These are phyloP conservation scores for Earliella scabrosa DNA, from an alignment of 1,284 basidiomycete genomes.

Conservation along the genomic window DNA sequence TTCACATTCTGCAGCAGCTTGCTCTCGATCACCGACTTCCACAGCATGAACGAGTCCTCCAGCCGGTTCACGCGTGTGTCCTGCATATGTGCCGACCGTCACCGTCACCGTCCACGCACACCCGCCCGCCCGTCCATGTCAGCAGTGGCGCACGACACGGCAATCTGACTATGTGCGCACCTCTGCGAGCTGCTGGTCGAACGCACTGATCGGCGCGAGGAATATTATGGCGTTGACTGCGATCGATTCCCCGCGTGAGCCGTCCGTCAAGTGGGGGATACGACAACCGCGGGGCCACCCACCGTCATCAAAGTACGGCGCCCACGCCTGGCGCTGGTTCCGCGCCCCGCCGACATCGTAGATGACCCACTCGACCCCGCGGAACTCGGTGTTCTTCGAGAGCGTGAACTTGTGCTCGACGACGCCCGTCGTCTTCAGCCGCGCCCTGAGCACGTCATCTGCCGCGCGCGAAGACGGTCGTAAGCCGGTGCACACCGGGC, in stretches of 20 bases:
- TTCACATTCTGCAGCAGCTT: constrained; percentile 70
- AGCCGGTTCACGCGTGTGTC: constrained; percentile 72
- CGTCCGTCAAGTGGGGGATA: no score
- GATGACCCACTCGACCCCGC: constrained; percentile 73
- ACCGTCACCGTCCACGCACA: no score
- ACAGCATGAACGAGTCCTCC: constrained; percentile 75
- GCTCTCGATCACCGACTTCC: constrained; percentile 71
- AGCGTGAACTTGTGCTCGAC: constrained; percentile 78
- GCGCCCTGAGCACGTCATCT: constrained; percentile 78
- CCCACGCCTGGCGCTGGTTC: constrained; percentile 80
- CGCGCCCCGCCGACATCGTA: constrained; percentile 83
- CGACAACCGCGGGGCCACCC: no score
- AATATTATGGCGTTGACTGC: constrained; percentile 84
- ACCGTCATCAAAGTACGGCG: constrained; percentile 84
- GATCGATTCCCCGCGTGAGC: background rate
- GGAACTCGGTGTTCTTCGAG: constrained; percentile 50
- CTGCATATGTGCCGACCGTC: constrained; percentile 41
- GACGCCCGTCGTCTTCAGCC: constrained; percentile 78
- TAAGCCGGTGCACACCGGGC: no score
- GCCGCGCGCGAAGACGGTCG: background rate
- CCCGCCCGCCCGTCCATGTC: no score
- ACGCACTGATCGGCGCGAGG: constrained; percentile 81
- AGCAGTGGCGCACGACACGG: no score
- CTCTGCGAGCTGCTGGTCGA: constrained; percentile 80
- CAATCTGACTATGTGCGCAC: no score